Conservation (phyloP, 1,139 yeast species). For the Kodamaea sp. region DNA sequence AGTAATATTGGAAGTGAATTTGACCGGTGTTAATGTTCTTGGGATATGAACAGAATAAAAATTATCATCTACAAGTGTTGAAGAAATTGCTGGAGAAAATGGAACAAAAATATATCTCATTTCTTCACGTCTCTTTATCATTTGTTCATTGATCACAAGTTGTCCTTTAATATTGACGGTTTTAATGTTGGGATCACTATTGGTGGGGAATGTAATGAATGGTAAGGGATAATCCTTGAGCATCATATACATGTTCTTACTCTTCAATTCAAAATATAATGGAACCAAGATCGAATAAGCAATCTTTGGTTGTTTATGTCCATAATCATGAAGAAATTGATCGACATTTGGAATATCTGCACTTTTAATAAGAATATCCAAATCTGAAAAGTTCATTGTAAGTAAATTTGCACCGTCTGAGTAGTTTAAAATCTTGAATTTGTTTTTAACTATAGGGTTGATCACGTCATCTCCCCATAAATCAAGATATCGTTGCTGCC, state of each 20-base stretch:
- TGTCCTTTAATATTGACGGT: slow-evolving; percentile 35
- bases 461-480: slow-evolving; percentile 40
- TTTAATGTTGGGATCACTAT: slow-evolving; percentile 22
- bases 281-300: slow-evolving; percentile 42
- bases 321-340: slow-evolving; percentile 33
- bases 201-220: slow-evolving; percentile 38
- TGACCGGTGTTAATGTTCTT: slow-evolving; percentile 46
- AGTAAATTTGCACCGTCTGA: slow-evolving; percentile 36
- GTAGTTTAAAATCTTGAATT: slow-evolving; percentile 36
- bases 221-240: slow-evolving; percentile 44
- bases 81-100: slow-evolving; percentile 39
- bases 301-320: slow-evolving; percentile 41
- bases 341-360: slow-evolving; percentile 33
- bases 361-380: slow-evolving; percentile 30
- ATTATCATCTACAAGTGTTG: slow-evolving; percentile 21
- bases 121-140: slow-evolving; percentile 37
- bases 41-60: slow-evolving; percentile 41
- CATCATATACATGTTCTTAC: slow-evolving; percentile 30
- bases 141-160: slow-evolving; percentile 41
- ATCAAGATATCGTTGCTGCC: slow-evolving; percentile 25
- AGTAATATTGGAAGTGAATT: slow-evolving; percentile 33
- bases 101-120: slow-evolving; percentile 45
- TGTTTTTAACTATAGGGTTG: slow-evolving; percentile 27
- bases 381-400: slow-evolving; percentile 28
- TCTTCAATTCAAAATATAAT: slow-evolving; percentile 26